Evolutionary conservation across 1,284 basidiomycete genomes (phyloP).

Genomic region (Cryptococcus hybrid): DNA sequence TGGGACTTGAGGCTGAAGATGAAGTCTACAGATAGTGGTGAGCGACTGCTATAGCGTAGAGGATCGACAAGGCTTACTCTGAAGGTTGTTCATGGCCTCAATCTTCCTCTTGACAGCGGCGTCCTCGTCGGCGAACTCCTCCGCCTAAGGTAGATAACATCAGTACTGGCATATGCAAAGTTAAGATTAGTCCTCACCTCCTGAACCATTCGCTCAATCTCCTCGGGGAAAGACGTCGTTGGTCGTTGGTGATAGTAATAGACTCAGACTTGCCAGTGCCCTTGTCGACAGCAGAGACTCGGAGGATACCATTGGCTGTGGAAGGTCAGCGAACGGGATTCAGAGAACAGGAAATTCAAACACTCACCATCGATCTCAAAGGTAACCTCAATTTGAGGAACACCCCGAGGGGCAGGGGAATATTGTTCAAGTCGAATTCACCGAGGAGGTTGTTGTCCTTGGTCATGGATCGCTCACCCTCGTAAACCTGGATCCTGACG

Average conservation of each 20-base stretch:
- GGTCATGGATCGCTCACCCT: constrained; percentile 92
- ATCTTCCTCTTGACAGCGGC: constrained; percentile 84
- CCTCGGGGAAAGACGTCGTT: constrained; percentile 73
- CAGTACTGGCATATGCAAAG: too few species aligned
- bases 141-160: constrained; percentile 53
- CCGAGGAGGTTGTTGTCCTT: constrained; percentile 98
- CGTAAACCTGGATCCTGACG: constrained; percentile 82
- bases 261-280: constrained; percentile 87
- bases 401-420: constrained; percentile 95
- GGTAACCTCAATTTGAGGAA: constrained; percentile 91
- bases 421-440: constrained; percentile 90
- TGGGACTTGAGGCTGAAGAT: constrained; percentile 80
- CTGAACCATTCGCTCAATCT: constrained; percentile 86
- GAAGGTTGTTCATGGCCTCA: constrained; percentile 74
- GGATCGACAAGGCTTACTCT: constrained; percentile 29
- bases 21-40: constrained; percentile 31
- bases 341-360: constrained; percentile 12
- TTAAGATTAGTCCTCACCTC: constrained; percentile 50
- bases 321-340: constrained; percentile 1
- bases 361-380: constrained; percentile 77
- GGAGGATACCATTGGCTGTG: constrained; percentile 81
- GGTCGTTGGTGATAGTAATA: constrained; percentile 76
- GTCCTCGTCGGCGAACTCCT: constrained; percentile 80
- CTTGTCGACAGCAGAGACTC: constrained; percentile 84
- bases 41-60: neutral